Evolutionary conservation across 2,329 filamentous ascomycete genomes (phyloP).

Genomic region (Hymenoscyphus linearis): DNA sequence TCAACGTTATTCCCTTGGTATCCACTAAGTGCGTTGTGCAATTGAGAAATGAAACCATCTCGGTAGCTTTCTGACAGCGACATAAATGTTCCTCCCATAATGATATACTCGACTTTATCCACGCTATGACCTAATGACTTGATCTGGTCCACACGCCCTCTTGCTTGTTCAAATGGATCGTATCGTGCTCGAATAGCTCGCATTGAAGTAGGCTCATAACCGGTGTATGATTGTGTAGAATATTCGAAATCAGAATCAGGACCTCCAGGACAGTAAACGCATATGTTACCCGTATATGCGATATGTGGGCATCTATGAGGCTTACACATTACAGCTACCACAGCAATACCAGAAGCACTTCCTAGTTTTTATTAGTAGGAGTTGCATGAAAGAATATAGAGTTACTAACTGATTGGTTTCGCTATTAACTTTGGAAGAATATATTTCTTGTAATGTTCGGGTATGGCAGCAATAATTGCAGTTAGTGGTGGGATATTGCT

Average conservation of each 20-base stretch:
- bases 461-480: slow-evolving; percentile 94
- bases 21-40: slow-evolving; percentile 94
- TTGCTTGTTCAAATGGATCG: slow-evolving; percentile 94
- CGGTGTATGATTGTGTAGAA: slow-evolving; percentile 97
- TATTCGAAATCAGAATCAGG: slow-evolving; percentile 99
- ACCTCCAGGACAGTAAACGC: slow-evolving; percentile 95
- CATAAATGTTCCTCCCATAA: slow-evolving; percentile 99
- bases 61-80: slow-evolving; percentile 84
- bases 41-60: slow-evolving; percentile 87
- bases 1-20: slow-evolving; percentile 94
- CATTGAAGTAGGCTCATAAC: slow-evolving; percentile 98
- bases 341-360: slow-evolving; percentile 93
- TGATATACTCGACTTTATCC: slow-evolving; percentile 99
- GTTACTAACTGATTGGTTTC: slow-evolving; percentile 76
- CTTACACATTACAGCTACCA: slow-evolving; percentile 99
- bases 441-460: slow-evolving; percentile 99
- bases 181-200: slow-evolving; percentile 94
- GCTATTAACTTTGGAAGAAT: slow-evolving; percentile 94
- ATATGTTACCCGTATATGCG: slow-evolving; percentile 97
- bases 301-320: slow-evolving; percentile 97
- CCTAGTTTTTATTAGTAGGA: slow-evolving; percentile 42
- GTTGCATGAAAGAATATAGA: not conserved
- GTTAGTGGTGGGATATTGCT: slow-evolving; percentile 85
- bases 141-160: slow-evolving; percentile 93
- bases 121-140: slow-evolving; percentile 93